Base-by-base conservation (phyloP, 148 eudicot species). In the Euryodendron excelsum region DNA sequence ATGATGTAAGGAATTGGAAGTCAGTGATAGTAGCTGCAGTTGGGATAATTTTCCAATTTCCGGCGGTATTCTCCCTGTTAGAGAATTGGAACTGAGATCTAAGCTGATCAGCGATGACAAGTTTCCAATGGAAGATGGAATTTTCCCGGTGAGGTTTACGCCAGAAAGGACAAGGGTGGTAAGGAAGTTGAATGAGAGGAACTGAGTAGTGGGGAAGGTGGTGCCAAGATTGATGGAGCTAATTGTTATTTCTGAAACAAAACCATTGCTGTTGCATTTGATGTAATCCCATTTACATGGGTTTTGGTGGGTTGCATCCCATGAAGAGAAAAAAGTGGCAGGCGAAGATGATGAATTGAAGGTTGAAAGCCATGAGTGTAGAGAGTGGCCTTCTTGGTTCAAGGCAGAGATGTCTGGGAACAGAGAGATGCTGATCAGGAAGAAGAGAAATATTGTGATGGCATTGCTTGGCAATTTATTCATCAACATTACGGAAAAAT, bases 311-410 rank as follows among this genome's bases (percentile, higher is more conserved):
- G 47, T 52, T 27, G 58, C 37, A 59, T 78, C 44, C 85, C 85
- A 82, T 37, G 85, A 82, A 69, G 72, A 50, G 77, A 82, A 82
- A 58, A 41, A 74, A 48, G 73, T 21, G 12, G 69, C 44, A n/a
- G n/a, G n/a, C 48, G 85, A 82, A 47, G 81, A 52, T 4, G 85
- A 78, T 25, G 85, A 74, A 34, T 75, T 75, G 67, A 82, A 75
- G 41, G 85, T 74, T 5, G 85, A 78, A 75, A 75, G 79, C 85
- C 85, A 82, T 45, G 85, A 74, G 10, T 79, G 75, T 3, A 82
- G 76, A 30, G 82, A 74, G 34, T 58, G 71, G 17, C 85, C 85
- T 82, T 82, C 85, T 78, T 82, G 85, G 79, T 82, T 82, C 50
- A 82, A 33, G 74, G 79, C 79, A 65, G 73, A 78, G 66, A 77